These are phyloP conservation scores for Backusella westeae DNA, from an alignment of 192 early-diverging fungal species.

Conservation along the genomic window DNA sequence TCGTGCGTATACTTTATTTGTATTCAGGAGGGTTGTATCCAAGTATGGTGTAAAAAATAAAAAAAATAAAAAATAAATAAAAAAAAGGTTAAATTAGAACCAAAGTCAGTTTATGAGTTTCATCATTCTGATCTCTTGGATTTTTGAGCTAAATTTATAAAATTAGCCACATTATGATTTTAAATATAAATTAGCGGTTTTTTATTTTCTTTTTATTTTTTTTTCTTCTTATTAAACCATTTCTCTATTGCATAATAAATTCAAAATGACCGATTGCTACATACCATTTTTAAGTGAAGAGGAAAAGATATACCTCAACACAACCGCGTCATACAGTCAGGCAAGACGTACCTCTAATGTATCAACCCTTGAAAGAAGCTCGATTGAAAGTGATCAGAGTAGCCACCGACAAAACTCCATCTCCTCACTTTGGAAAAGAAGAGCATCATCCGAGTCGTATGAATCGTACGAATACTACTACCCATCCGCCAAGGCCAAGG, in stretches of 20 bases:
- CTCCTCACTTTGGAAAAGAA: background rate
- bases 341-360: background rate
- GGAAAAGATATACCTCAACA: slow-evolving; percentile 9
- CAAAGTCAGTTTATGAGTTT: background rate
- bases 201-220: background rate
- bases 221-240: background rate
- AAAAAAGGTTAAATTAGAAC: background rate
- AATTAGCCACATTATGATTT: background rate
- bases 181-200: background rate
- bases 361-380: background rate
- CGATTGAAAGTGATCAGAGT: background rate
- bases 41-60: background rate
- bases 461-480: background rate
- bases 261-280: background rate
- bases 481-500: slow-evolving; percentile 3
- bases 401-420: background rate
- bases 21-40: background rate
- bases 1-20: background rate
- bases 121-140: slow-evolving; percentile 3
- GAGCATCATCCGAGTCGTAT: background rate
- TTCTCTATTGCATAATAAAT: background rate
- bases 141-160: background rate
- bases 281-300: slow-evolving; percentile 12
- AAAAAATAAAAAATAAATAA: too few relatives aligned
- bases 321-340: background rate